A percentile compares a stretch with the other conserved stretches of the same genome.
Evolutionary conservation across 2,329 filamentous ascomycete genomes (phyloP).

Genomic region (Nothophoma quercina): DNA sequence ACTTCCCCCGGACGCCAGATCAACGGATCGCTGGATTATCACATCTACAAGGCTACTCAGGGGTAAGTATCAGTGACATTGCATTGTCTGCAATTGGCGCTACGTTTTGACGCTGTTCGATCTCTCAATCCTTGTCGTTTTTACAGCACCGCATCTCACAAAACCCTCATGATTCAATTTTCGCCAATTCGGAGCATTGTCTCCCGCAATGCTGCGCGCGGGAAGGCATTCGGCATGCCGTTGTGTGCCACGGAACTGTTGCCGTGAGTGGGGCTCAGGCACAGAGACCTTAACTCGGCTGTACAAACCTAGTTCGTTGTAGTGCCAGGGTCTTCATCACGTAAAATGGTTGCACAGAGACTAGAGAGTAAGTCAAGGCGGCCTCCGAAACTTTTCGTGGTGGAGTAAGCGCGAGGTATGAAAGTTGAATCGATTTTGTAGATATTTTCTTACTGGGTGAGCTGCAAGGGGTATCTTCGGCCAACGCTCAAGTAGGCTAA

Average conservation of each 20-base stretch:
- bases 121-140: not conserved
- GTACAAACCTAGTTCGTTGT: not conserved
- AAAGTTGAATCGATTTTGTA: not conserved
- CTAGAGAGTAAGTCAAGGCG: not conserved
- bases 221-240: slow-evolving; percentile 9
- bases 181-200: slow-evolving; percentile 6
- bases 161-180: not conserved
- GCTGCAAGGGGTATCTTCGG: slow-evolving; percentile 4
- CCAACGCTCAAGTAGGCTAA: not conserved
- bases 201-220: slow-evolving; percentile 5
- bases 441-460: not conserved
- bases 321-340: not conserved
- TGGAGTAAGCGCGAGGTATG: not conserved
- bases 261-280: not conserved
- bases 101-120: not conserved
- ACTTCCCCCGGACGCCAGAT: slow-evolving; percentile 14
- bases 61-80: slow-evolving; percentile 13
- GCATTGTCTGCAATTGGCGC: slow-evolving; percentile 5
- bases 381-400: slow-evolving; percentile 2
- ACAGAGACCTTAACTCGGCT: slow-evolving; percentile 3
- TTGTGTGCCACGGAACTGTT: slow-evolving; percentile 3
- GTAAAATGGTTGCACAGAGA: slow-evolving; percentile 6
- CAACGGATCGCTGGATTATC: slow-evolving; percentile 11
- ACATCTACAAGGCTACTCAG: slow-evolving; percentile 13
- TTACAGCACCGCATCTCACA: not conserved